These are phyloP conservation scores for Furculomyces boomerangus DNA, from an alignment of 371 early-diverging fungal genomes.

Conservation along the genomic window DNA sequence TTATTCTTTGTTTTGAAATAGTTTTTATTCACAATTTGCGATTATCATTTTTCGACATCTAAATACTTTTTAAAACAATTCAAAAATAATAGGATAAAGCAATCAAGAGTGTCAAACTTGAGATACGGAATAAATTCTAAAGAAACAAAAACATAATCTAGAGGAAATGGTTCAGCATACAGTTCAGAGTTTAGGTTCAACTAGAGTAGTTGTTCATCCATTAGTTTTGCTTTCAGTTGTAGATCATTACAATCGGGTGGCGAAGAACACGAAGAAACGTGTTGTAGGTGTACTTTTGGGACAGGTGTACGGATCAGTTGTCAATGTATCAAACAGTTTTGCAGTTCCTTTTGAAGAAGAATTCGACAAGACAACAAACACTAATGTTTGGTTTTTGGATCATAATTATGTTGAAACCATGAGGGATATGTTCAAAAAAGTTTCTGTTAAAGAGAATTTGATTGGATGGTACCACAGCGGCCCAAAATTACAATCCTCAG, in stretches of 20 bases:
- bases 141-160: too few species aligned
- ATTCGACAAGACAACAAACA: constrained; percentile 61
- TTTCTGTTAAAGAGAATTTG: constrained; percentile 85
- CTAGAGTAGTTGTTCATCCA: constrained; percentile 85
- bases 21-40: too few species aligned
- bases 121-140: too few species aligned
- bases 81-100: too few species aligned
- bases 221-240: constrained; percentile 95
- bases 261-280: constrained; percentile 86
- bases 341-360: constrained; percentile 99
- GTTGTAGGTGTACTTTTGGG: constrained; percentile 99
- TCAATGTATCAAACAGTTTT: constrained; percentile 97
- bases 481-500: constrained; percentile 91
- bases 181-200: too few species aligned
- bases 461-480: constrained; percentile 99
- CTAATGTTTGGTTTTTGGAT: constrained; percentile 97
- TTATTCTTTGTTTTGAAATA: too few species aligned
- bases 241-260: constrained; percentile 98
- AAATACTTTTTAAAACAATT: too few species aligned
- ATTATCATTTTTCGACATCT: too few species aligned
- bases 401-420: constrained; percentile 98
- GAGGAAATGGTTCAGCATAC: too few species aligned
- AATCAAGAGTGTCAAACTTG: too few species aligned
- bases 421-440: constrained; percentile 99
- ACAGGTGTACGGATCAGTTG: constrained; percentile 65